These are phyloP conservation scores for Collybia sordida DNA, from an alignment of 768 basidiomycete species.

Conservation along the genomic window DNA sequence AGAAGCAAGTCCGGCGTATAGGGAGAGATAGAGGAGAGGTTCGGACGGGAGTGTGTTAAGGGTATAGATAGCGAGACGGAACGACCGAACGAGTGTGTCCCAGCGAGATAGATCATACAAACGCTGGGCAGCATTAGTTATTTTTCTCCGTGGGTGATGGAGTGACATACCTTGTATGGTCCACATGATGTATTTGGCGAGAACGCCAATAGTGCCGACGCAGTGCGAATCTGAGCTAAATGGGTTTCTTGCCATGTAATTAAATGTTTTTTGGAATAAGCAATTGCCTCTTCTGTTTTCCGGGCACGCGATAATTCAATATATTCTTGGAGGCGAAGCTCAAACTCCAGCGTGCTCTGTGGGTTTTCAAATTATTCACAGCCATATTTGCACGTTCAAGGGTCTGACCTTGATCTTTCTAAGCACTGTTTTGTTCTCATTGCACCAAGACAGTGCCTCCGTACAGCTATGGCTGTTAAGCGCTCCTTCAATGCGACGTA, in stretches of 20 bases:
- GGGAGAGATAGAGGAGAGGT: slow-evolving; percentile 81
- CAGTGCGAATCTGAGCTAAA: slow-evolving; percentile 71
- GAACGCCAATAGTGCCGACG: slow-evolving; percentile 76
- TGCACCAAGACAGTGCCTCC: slow-evolving; percentile 94
- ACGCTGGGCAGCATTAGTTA: slow-evolving; percentile 44
- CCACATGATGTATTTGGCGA: slow-evolving; percentile 67
- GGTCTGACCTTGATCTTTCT: slow-evolving; percentile 80
- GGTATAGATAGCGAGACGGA: slow-evolving; percentile 83
- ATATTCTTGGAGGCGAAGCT: slow-evolving; percentile 92
- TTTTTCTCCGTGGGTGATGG: neutral
- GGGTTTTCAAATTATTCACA: neutral
- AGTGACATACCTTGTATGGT: slow-evolving; percentile 69
- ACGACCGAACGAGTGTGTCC: slow-evolving; percentile 69
- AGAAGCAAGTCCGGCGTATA: slow-evolving; percentile 90
- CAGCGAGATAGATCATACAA: slow-evolving; percentile 84
- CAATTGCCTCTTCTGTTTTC: slow-evolving; percentile 74
- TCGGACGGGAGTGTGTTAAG: slow-evolving; percentile 87
- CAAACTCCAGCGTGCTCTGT: slow-evolving; percentile 94
- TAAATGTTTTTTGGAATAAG: slow-evolving; percentile 81
- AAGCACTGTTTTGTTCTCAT: slow-evolving; percentile 90
- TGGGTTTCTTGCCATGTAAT: slow-evolving; percentile 83
- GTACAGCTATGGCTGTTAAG: slow-evolving; percentile 74
- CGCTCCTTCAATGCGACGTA: slow-evolving; percentile 82
- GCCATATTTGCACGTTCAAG: too few species aligned
- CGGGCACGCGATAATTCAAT: slow-evolving; percentile 82